phyloP scores from a whole-genome alignment of 306 rosid species.

The Lotus japonicus region DNA sequence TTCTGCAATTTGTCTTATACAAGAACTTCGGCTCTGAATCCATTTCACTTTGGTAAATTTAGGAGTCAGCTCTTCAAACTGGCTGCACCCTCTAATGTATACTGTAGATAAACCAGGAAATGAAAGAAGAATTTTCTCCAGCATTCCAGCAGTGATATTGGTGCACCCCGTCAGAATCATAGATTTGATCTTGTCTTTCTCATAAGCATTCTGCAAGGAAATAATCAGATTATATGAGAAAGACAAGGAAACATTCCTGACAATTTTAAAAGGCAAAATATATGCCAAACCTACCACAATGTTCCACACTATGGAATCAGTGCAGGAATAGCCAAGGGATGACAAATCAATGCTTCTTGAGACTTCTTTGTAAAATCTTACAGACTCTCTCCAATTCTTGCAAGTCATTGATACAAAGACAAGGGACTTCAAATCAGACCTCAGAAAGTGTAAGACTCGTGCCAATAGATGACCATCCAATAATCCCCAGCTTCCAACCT shows the following conservation, averaged over 20 bases:
- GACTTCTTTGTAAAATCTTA: constrained; percentile 57
- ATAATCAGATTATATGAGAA: constrained; percentile 26
- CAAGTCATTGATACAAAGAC: constrained; percentile 72
- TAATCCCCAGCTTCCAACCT: constrained; percentile 58
- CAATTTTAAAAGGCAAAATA: constrained; percentile 16
- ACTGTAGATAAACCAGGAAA: constrained; percentile 59
- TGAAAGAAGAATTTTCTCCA: constrained; percentile 68
- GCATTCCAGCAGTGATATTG: constrained; percentile 54
- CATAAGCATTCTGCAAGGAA: constrained; percentile 64
- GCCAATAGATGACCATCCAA: constrained; percentile 74
- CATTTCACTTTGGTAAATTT: constrained; percentile 66
- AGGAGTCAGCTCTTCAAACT: constrained; percentile 59
- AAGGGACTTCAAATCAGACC: constrained; percentile 75
- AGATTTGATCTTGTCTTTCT: constrained; percentile 68
- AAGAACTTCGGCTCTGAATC: constrained; percentile 65
- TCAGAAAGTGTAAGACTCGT: constrained; percentile 69
- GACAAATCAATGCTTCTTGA: constrained; percentile 76
- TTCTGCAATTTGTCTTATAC: constrained; percentile 36
- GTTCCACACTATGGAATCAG: constrained; percentile 53
- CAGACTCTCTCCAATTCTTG: constrained; percentile 81
- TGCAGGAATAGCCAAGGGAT: constrained; percentile 69
- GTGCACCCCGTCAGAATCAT: constrained; percentile 73
- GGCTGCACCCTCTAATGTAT: constrained; percentile 84
- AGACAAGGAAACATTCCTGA: not conserved
- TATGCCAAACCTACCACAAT: constrained; percentile 56